A percentile compares a stretch with the other conserved stretches of the same genome.
phyloP scores from a whole-genome alignment of 306 rosid species.

The Adenanthera pavonina region DNA sequence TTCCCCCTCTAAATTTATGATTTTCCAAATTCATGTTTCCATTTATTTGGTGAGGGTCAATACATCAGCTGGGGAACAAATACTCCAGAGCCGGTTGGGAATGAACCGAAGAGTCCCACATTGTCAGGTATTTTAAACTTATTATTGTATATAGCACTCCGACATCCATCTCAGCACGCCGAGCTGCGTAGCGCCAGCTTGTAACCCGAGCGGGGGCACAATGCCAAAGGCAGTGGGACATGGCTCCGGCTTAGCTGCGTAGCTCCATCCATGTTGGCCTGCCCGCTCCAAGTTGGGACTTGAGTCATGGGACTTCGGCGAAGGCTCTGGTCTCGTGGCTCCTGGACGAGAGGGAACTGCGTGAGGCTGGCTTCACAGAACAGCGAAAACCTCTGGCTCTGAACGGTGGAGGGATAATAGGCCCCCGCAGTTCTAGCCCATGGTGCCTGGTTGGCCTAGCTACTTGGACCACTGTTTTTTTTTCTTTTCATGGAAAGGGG shows the following conservation, averaged over 20 bases:
- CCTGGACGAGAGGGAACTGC: background rate
- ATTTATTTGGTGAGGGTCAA: background rate
- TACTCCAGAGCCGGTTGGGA: background rate
- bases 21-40: background rate
- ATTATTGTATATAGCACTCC: background rate
- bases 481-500: background rate
- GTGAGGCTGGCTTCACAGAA: conserved; percentile 6
- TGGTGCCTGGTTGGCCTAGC: background rate
- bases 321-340: background rate
- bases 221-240: background rate
- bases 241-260: background rate
- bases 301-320: background rate
- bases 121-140: rapidly evolving
- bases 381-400: conserved; percentile 1
- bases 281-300: background rate
- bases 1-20: background rate
- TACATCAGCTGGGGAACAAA: background rate
- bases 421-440: background rate
- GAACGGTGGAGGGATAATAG: background rate
- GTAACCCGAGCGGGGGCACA: background rate
- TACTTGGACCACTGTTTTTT: background rate
- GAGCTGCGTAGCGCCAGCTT: background rate
- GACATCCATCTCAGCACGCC: rapidly evolving
- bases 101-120: background rate
- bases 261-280: background rate